Evolutionary conservation across 108 stramenopile genomes (phyloP).

Genomic region (Fragilariopsis cylindrus): DNA sequence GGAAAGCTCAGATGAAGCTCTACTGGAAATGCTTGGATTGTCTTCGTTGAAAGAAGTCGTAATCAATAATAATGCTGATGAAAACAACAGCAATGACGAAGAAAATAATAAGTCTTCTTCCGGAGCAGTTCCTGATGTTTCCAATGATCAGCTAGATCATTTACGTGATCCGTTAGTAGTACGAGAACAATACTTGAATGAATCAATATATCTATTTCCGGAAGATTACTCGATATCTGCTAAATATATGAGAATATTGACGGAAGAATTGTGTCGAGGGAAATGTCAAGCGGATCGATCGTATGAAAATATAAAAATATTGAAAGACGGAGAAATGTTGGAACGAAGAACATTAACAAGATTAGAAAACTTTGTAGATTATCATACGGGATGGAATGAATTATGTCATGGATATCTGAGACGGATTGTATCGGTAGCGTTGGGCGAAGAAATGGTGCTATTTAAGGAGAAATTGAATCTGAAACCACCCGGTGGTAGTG

Average conservation of each 20-base stretch:
- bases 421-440: slow-evolving; percentile 36
- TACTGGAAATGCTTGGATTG: slow-evolving; percentile 58
- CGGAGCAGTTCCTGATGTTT: not conserved
- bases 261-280: slow-evolving; percentile 63
- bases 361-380: slow-evolving; percentile 61
- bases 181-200: slow-evolving; percentile 22
- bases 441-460: slow-evolving; percentile 53
- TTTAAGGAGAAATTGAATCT: slow-evolving; percentile 81
- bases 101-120: not conserved
- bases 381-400: slow-evolving; percentile 51
- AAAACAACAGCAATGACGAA: not conserved
- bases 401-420: slow-evolving; percentile 53
- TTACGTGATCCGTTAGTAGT: not conserved
- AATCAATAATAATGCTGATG: slow-evolving; percentile 18
- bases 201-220: slow-evolving; percentile 49
- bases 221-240: slow-evolving; percentile 42
- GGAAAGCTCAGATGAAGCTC: slow-evolving; percentile 57
- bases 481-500: slow-evolving; percentile 70
- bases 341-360: slow-evolving; percentile 50
- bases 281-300: slow-evolving; percentile 35
- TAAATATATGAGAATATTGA: slow-evolving; percentile 46
- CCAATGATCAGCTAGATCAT: not conserved
- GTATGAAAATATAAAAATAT: slow-evolving; percentile 52
- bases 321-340: slow-evolving; percentile 31
- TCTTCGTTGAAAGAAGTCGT: slow-evolving; percentile 31